Base-by-base conservation (phyloP, 768 basidiomycete species). In the Lactifluus subvellereus region DNA sequence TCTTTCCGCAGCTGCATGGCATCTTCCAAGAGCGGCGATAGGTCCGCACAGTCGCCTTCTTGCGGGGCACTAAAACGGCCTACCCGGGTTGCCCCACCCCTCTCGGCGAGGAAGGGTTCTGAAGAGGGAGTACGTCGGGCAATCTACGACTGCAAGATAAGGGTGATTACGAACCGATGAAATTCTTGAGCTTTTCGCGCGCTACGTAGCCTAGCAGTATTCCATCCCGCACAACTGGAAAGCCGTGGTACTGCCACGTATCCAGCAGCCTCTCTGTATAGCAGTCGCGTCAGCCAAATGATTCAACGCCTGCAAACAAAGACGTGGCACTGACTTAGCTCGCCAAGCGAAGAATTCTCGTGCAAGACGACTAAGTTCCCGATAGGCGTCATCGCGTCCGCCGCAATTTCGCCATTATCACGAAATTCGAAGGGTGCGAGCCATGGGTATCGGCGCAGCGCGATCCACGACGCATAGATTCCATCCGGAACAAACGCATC, bases 401-500 rank as follows among this genome's bases (percentile, higher is more conserved):
- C 83, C 7, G 83, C 87, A 6, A 80, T 83, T 68, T 84, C 82
- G 30, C 86, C 85, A 37, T 77, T 75, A 71, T 89, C 88, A 49
- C 82, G 81, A 72, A 84, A 86, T 65, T 87, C 83, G 30, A 80
- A 75, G 20, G 83, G 80, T 13, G 86, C 81, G 4, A 89, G 78
- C 85, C 86, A 89, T 2, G 87, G 85, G 69, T 88, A 89, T 37
- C 79, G 78, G 60, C 81, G 78, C 79, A 88, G 80, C 10, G 86
- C 82, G 59, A 88, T 88, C 87, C 87, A 88, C 18, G 81, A 81
- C 33, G 84, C 73, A 69, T 88, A 89, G 51, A 88, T 87, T 16
- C 86, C 86, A 64, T 86, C 85, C 63, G 80, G 81, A 3, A 82
- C 84, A 59, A 87, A 77, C 13, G 85, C 86, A 69, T 89, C 88